These are phyloP conservation scores for Gaeumannomyces sp. DNA, from an alignment of 2,329 filamentous ascomycete genomes.

Conservation along the genomic window DNA sequence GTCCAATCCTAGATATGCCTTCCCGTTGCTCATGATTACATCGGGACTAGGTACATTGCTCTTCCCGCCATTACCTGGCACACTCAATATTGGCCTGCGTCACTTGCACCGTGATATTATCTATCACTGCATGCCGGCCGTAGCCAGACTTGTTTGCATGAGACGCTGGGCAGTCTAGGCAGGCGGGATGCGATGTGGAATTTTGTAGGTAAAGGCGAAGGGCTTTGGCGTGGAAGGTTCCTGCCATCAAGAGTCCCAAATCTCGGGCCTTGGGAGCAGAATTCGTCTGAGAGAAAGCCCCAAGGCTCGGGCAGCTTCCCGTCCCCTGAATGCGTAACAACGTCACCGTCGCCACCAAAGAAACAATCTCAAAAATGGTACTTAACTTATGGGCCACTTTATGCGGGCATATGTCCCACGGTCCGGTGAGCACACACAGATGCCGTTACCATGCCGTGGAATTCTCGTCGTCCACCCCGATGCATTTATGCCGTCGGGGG, in stretches of 20 bases:
- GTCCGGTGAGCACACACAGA: background rate
- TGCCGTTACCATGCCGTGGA: background rate
- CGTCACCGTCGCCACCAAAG: no score
- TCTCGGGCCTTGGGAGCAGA: background rate
- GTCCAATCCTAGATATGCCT: background rate
- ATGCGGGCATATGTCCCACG: background rate
- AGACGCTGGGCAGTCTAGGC: no score
- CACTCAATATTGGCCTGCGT: background rate
- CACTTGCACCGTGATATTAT: background rate
- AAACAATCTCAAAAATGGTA: background rate
- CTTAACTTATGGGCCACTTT: background rate
- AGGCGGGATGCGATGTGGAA: no score
- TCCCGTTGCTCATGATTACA: background rate
- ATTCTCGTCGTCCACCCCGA: background rate
- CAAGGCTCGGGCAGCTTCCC: background rate
- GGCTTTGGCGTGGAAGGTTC: no score
- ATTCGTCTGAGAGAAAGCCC: background rate
- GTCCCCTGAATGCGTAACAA: no score
- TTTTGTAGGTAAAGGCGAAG: no score
- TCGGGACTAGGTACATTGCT: no score
- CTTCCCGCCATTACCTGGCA: background rate
- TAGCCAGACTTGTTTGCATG: background rate
- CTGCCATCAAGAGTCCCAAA: background rate
- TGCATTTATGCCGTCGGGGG: background rate
- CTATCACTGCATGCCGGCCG: background rate